Percentiles rank a stretch among this genome's conserved stretches.
Conservation (phyloP, 768 basidiomycete genomes). For the Russula lepida region DNA sequence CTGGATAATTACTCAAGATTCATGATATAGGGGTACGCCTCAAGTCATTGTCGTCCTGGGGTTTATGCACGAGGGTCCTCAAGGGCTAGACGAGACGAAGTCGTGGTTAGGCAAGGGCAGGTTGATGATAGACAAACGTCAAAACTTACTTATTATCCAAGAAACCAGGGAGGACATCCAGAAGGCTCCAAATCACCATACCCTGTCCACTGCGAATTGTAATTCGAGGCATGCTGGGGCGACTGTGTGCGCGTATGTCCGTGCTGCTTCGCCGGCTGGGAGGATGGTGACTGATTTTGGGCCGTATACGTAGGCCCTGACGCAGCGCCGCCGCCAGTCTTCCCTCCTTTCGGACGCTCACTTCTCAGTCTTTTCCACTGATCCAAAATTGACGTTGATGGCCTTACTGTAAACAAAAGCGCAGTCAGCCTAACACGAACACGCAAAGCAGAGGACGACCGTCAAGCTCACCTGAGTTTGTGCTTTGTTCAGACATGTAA, state of each 20-base stretch:
- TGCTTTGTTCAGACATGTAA: conserved; percentile 1
- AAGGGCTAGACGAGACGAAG: not conserved
- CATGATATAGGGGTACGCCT: not conserved
- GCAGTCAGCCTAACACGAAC: not conserved
- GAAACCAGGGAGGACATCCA: conserved; percentile 11
- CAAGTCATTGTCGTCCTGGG: not conserved
- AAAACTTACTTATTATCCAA: not conserved
- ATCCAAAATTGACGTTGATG: not conserved
- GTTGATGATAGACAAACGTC: not conserved
- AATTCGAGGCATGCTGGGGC: not conserved
- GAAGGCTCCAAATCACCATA: conserved; percentile 11
- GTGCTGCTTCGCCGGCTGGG: not conserved
- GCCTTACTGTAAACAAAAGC: not conserved
- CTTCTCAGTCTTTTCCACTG: not conserved
- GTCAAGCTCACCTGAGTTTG: conserved; percentile 1
- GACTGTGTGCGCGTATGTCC: not conserved
- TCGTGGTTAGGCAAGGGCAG: not conserved
- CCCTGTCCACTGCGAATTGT: not conserved
- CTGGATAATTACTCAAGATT: not conserved
- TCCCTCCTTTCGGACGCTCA: not conserved
- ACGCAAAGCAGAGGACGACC: too few species aligned
- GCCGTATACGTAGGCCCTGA: not conserved
- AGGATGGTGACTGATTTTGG: not conserved
- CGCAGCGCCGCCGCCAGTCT: not conserved
- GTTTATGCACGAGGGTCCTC: not conserved